Conservation (phyloP, 2,329 filamentous ascomycete species). For the Rutstroemia sp. region DNA sequence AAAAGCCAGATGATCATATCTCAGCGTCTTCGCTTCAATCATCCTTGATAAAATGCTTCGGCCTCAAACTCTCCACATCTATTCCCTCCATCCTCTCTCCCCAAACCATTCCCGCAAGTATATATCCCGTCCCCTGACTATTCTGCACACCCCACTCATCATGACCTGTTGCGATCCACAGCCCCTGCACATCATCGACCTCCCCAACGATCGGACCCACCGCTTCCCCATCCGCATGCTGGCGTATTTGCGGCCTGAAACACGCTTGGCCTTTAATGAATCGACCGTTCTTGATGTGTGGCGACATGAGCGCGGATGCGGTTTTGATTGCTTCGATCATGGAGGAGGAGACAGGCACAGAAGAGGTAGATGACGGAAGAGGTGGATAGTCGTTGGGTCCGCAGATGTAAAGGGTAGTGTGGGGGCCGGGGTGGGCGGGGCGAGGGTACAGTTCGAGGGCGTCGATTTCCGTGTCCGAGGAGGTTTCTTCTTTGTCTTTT, state of each 20-base stretch:
- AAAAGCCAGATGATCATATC: no score
- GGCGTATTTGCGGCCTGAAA: neutral
- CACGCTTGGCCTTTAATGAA: conserved; percentile 1
- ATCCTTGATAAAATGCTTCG: neutral
- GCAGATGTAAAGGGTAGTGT: neutral
- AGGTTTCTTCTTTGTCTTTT: neutral
- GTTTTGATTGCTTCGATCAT: neutral
- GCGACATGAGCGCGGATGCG: neutral
- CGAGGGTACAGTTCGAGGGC: neutral
- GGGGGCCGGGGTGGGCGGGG: neutral
- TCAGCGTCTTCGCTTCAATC: no score
- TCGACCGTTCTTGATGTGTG: neutral
- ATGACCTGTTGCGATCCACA: neutral
- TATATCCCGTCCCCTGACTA: neutral
- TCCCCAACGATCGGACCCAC: neutral
- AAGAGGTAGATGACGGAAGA: neutral
- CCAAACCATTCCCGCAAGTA: conserved; percentile 1
- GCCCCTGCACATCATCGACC: neutral
- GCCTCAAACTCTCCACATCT: neutral
- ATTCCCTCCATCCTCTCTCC: neutral
- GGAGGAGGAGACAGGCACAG: neutral
- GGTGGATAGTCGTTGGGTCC: neutral
- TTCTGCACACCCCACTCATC: neutral
- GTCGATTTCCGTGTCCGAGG: neutral
- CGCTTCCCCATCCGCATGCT: neutral